Evolutionary conservation across 1,284 basidiomycete genomes (phyloP), one percentile per base, ranked within the genome.

Genomic region (Earliella scabrosa): DNA sequence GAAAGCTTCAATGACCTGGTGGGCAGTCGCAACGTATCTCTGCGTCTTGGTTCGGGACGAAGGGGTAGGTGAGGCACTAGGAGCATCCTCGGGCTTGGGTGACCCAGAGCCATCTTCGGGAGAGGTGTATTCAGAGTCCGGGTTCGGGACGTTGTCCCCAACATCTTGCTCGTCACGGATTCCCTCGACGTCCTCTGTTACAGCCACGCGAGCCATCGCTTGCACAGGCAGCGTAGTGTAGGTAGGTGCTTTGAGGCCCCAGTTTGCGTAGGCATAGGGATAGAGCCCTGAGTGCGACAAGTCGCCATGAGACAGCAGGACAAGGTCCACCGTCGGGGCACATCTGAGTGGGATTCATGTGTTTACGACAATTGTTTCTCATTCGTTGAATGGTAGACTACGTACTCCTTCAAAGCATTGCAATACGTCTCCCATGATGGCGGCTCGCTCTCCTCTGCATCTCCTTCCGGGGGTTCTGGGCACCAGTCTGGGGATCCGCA

Each of bases 181-280:
- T 23, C 86, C 86, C 65, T 95, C 92, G 0, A 88, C 80, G 62
- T 96, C 93, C 68, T 96, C 91, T 2, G 88, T 82, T 5, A 88
- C 88, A 26, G 94, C 93, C 45, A 98, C 92, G 31, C 94, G 83
- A 2, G 93, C 97, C 92, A 97, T 98, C 53, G 96, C 95, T 64
- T 97, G 94, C 0, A 97, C 95, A 21, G 97, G 97, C 45, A 99
- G 83, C 0, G 97, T 97, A 0, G 93, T 92, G 72, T 98, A 99
- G n/a, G 95, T 88, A 9, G 95, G 95, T 39, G 95, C 96, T 49
- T 84, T 89, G 36, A 99, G 81, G 18, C 90, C 91, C 86, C 95
- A 95, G 66, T 86, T 82, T 5, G 95, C 83, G 66, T 93, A 83
- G 1, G 96, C 95, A 71, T 94, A 98, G 6, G 96, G 86, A 70